phyloP scores from a whole-genome alignment of 176 grass and related monocot species.

The Phyllostachys edulis region DNA sequence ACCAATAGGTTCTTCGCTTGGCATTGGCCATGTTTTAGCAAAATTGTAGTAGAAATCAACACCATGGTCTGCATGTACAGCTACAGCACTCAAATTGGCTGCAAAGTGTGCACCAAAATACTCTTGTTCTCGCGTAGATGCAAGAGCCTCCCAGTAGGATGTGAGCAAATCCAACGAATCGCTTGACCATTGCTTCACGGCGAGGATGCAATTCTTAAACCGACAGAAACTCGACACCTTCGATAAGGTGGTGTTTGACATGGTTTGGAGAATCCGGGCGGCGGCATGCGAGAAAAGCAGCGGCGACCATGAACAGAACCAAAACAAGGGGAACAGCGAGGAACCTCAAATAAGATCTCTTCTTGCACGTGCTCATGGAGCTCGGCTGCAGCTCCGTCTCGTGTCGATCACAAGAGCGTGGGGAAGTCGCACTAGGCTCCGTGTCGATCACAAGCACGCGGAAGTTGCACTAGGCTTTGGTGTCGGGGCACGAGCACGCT shows the following conservation, averaged over 20 bases:
- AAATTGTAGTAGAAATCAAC: constrained; percentile 36
- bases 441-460: too few species aligned
- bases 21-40: constrained; percentile 19
- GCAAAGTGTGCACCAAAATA: constrained; percentile 36
- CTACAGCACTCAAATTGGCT: constrained; percentile 55
- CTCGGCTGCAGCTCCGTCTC: not conserved
- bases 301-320: constrained; percentile 39
- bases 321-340: constrained; percentile 43
- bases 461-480: not conserved
- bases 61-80: constrained; percentile 33
- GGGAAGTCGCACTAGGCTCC: too few species aligned
- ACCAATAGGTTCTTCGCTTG: constrained; percentile 21
- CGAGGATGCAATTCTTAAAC: constrained; percentile 52
- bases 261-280: constrained; percentile 37
- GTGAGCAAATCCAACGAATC: constrained; percentile 45
- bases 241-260: constrained; percentile 30
- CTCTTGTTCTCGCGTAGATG: constrained; percentile 24
- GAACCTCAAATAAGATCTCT: constrained; percentile 24
- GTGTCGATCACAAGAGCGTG: not conserved
- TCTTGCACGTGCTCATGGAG: not conserved
- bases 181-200: constrained; percentile 59
- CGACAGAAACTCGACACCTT: constrained; percentile 45
- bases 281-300: constrained; percentile 37
- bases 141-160: constrained; percentile 34
- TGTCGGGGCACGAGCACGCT: not conserved